Evolutionary conservation across 257 asterid species (phyloP), one percentile per base, ranked within the genome.

Genomic region (Petunia secreta): DNA sequence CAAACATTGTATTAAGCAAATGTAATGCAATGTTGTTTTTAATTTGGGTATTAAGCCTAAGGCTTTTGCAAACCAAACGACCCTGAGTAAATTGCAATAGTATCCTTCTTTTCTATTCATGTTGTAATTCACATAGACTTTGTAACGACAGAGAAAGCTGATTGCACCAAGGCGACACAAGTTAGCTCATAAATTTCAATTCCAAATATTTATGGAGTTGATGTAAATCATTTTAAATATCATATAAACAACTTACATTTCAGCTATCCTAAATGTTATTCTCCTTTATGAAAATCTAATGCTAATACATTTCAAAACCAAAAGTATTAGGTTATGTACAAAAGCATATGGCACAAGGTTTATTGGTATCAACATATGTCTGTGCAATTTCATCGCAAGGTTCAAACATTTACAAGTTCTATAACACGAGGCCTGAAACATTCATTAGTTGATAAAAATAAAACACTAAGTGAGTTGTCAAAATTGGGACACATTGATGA

Each of bases 401-500:
- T 79, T 6, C 48, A 36, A 55, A 36, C 66, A 66, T 48, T 81
- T 59, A 59, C 80, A 38, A 76, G 48, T 77, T 69, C 59, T 1
- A 67, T 75, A 15, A 6, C 36, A 1, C 75, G 76, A 2, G 54
- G 54, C 64, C 80, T 50, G 7, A 77, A 81, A 50, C 54, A 79
- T 58, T 77, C 82, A 52, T 44, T 91, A 10, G 3, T 86, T 43
- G 84, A 84, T 38, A 80, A 82, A 14, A 94, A 94, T 60, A 79
- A 80, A 60, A 48, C 55, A 63, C 59, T 94, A 57, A 63, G 77
- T 6, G 84, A 71, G 25, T 25, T 89, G 34, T 79, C 84, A 2
- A 89, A 87, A 75, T 77, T 77, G 5, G 89, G 94, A 4, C 86
- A 62, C 25, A 44, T 85, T n/a, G 89, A 90, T 74, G 93, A 88